Evolutionary conservation across 805 yeast genomes (phyloP), one percentile per base, ranked within the genome.

Genomic region (Saccharomycopsis javanensis): DNA sequence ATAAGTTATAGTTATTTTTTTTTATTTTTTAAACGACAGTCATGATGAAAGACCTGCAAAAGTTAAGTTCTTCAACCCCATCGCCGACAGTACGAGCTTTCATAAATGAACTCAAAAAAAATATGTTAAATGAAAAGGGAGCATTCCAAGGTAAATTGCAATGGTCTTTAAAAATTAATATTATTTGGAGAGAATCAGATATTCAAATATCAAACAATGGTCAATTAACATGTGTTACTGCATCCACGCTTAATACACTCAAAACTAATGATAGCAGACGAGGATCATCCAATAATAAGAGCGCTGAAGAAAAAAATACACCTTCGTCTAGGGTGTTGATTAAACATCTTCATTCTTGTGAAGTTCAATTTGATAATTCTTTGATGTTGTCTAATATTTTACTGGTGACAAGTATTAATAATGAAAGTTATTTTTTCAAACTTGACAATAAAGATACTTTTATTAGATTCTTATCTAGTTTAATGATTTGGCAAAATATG

Each of bases 401-500:
- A 20, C 48, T 42, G 48, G 48, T 42, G 1, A 42, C 48, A 42
- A 42, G 48, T 23, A 28, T 42, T 10, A 42, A 42, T 16, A 42
- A 42, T 5, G 48, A 42, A 42, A 23, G 48, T 20, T 42, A 42
- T 23, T 20, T 42, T 11, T 42, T 42, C 28, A 42, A 42, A 11
- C 28, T 42, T 16, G 48, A 42, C 23, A 5, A 42, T 42, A 42
- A 20, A 42, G 48, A 42, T 20, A 42, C 48, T 5, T 79, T 82
- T 57, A 69, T 76, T 33, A 68, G 70, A 48, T 64, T 82, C 25
- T 63, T 81, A 27, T 69, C 78, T 51, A 63, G 75, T 7, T 65
- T 82, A 51, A 62, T 80, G 25, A 78, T 81, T 55, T 82, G 88
- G 88, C 82, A 80, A 60, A 72, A 75, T 38, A 64, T 81, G 63